Evolutionary conservation across 169 alveolate genomes (phyloP).

Genomic region (Plasmodium relictum): DNA sequence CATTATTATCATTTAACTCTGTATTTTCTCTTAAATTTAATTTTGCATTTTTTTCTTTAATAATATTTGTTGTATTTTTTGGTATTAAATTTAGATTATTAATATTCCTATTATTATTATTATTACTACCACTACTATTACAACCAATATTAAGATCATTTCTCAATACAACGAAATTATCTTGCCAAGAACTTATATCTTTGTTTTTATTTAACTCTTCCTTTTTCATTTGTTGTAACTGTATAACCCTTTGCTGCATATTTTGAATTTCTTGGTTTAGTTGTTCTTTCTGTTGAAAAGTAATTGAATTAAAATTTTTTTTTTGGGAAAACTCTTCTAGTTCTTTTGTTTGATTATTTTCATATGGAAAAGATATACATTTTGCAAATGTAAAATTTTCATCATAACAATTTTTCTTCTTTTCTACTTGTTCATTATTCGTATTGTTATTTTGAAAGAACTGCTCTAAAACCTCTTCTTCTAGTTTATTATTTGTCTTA

Average conservation of each 20-base stretch:
- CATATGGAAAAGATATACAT: neutral
- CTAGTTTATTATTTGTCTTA: neutral
- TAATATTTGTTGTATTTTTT: conserved; percentile 3
- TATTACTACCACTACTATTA: conserved; percentile 1
- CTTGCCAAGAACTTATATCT: conserved; percentile 19
- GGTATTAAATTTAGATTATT: neutral
- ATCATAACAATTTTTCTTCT: conserved; percentile 17
- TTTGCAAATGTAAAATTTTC: conserved; percentile 15
- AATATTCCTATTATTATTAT: conserved; percentile 6
- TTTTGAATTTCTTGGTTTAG: conserved; percentile 9
- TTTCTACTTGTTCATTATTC: conserved; percentile 28
- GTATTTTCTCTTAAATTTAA: conserved; percentile 45
- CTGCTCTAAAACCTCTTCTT: neutral
- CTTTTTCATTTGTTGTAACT: neutral
- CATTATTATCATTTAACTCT: conserved; percentile 1
- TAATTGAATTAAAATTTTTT: neutral
- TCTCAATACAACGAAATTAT: too few species aligned
- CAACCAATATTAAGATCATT: neutral
- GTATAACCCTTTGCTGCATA: conserved; percentile 8
- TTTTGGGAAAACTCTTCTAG: conserved; percentile 1
- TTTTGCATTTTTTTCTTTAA: conserved; percentile 62
- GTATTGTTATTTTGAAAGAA: conserved; percentile 11
- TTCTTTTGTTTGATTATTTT: conserved; percentile 18
- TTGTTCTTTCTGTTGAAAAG: conserved; percentile 2
- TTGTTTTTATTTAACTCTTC: conserved; percentile 10